Base-by-base conservation (phyloP, 495 filamentous ascomycete genomes). In the Daldinia loculata region DNA sequence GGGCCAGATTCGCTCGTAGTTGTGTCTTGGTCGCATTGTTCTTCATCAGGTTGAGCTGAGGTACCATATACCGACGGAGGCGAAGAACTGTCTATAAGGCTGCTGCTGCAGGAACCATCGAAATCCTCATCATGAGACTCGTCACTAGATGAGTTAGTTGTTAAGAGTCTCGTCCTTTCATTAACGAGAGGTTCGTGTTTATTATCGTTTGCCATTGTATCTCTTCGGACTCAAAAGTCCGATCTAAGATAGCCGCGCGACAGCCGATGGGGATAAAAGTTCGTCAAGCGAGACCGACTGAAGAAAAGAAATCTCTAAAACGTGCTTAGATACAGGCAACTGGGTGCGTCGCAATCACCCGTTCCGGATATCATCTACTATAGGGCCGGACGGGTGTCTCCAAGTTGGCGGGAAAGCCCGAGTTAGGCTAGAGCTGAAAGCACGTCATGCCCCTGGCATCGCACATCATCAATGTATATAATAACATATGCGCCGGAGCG, bases 131-230 rank as follows among this genome's bases (percentile, higher is more conserved):
- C 32, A 3, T 34, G 32, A 11, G 32, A 34, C 32, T 12, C 50
- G 7, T 24, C 51, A 24, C 39, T 56, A 0, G 27, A 63, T 50
- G 30, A 1, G 41, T 64, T 39, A 8, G 45, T 26, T 8, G 27
- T 27, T 29, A 72, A 32, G 0, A 72, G 55, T 9, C 60, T 61
- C 0, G 69, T 72, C 12, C 63, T 72, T 30, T 72, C 69, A 51
- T 72, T 26, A n/a, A 61, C 6, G 8, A 19, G 4, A 8, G 22
- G 26, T 43, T 56, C 59, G 43, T 64, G 24, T 14, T 4, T 34
- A 3, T 36, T 11, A 26, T 15, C 0, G 19, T 9, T n/a, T 15
- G 64, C 27, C 69, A 72, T 72, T 2, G 12, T 30, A 19, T 36
- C 39, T 19, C 15, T 7, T 53, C 2, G 1, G 15, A 6, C 26